Evolutionary conservation across 2,329 filamentous ascomycete species (phyloP).

Genomic region (Anthostomella pinea): DNA sequence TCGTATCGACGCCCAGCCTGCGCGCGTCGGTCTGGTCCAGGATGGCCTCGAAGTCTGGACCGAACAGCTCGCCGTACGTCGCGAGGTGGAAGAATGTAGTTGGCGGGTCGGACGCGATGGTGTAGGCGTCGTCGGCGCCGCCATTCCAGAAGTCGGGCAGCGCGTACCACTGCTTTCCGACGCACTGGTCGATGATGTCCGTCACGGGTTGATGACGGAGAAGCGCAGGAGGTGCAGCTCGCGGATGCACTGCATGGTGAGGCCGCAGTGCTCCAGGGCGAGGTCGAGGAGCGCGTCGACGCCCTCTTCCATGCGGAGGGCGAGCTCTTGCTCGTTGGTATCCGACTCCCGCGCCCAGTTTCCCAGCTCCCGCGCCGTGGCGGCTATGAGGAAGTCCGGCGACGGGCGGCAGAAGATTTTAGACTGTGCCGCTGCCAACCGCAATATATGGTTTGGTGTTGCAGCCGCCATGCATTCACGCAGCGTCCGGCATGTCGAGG

Average conservation of each 20-base stretch:
- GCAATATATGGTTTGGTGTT: conserved; percentile 10
- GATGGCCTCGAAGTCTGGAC: conserved; percentile 13
- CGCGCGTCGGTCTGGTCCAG: conserved; percentile 1
- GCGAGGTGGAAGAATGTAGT: conserved; percentile 13
- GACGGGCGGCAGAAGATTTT: conserved; percentile 14
- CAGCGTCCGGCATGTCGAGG: conserved; percentile 13
- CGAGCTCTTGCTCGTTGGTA: conserved; percentile 14
- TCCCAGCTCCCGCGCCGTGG: conserved; percentile 13
- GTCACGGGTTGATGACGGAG: conserved; percentile 12
- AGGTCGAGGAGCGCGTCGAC: conserved; percentile 15
- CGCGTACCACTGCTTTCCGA: conserved; percentile 2
- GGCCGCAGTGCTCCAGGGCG: conserved; percentile 12
- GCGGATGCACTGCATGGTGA: conserved; percentile 16
- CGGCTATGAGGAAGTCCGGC: conserved; percentile 14
- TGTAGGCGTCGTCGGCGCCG: conserved; percentile 7
- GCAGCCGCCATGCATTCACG: conserved; percentile 5
- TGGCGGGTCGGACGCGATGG: conserved; percentile 5
- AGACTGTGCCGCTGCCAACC: conserved; percentile 8
- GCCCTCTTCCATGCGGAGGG: conserved; percentile 8
- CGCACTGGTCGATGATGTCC: conserved; percentile 12
- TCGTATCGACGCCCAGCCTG: conserved; percentile 10
- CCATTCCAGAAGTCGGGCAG: conserved; percentile 4
- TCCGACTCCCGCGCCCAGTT: conserved; percentile 14
- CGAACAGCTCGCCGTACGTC: conserved; percentile 20
- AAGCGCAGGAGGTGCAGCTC: conserved; percentile 12